phyloP scores from a whole-genome alignment of 495 filamentous ascomycete genomes.

The Podospora didyma region DNA sequence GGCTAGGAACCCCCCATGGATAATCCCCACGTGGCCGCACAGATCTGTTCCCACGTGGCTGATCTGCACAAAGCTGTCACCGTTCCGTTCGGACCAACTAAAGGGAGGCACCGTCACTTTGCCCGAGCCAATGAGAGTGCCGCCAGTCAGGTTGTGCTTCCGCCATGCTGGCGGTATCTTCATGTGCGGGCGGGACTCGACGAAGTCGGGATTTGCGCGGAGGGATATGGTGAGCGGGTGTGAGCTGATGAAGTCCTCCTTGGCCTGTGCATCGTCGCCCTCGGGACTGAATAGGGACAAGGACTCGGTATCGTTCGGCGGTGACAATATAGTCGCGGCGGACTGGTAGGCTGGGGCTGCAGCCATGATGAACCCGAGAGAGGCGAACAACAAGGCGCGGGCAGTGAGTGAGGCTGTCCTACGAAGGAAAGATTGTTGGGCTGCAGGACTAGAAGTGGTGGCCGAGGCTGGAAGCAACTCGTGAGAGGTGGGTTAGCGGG shows the following conservation, averaged over 20 bases:
- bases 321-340: constrained; percentile 43
- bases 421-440: constrained; percentile 18
- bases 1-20: constrained; percentile 88
- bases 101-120: constrained; percentile 80
- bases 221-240: constrained; percentile 68
- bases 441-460: neutral
- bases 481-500: neutral
- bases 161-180: constrained; percentile 69
- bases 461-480: neutral
- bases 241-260: constrained; percentile 68
- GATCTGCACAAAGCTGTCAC: constrained; percentile 69
- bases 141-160: constrained; percentile 73
- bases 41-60: constrained; percentile 76
- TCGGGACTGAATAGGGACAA: constrained; percentile 60
- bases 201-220: constrained; percentile 62
- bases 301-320: constrained; percentile 68
- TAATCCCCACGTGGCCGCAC: constrained; percentile 86
- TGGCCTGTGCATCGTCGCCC: constrained; percentile 55
- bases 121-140: constrained; percentile 70
- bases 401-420: constrained; percentile 26
- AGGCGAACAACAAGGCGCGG: constrained; percentile 41
- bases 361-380: constrained; percentile 52
- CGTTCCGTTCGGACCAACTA: constrained; percentile 65
- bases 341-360: constrained; percentile 43
- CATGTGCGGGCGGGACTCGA: constrained; percentile 79